Percentiles rank a stretch among this genome's conserved stretches.
These are phyloP conservation scores for Harringtonia aguacate DNA, from an alignment of 2,329 filamentous ascomycete species.

Conservation along the genomic window DNA sequence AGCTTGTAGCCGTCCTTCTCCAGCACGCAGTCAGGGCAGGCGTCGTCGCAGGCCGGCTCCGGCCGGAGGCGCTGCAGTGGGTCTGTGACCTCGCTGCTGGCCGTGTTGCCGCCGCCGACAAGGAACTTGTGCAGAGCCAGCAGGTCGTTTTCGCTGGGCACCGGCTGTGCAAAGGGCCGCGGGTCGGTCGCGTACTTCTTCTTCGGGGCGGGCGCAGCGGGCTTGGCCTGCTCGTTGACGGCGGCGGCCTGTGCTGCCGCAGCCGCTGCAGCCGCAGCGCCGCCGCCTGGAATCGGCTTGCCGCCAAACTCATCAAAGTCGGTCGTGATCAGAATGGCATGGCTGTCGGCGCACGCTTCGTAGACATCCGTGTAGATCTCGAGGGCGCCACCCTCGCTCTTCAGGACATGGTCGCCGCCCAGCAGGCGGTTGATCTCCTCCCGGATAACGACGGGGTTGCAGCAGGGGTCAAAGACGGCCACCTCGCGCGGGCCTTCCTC, in stretches of 20 bases:
- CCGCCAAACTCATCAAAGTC: conserved; percentile 45
- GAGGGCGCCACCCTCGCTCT: conserved; percentile 31
- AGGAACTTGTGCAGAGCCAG: conserved; percentile 36
- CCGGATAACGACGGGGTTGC: conserved; percentile 38
- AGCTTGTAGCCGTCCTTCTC: conserved; percentile 12
- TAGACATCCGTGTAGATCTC: conserved; percentile 37
- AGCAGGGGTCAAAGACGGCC: conserved; percentile 58
- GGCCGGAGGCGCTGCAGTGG: conserved; percentile 33
- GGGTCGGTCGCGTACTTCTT: conserved; percentile 31
- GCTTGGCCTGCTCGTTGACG: not conserved
- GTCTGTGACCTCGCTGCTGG: conserved; percentile 19
- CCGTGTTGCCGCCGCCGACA: conserved; percentile 17
- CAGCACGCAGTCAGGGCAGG: conserved; percentile 39
- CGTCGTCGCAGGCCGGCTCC: conserved; percentile 32
- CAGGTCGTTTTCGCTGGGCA: conserved; percentile 32
- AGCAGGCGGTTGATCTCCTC: conserved; percentile 38
- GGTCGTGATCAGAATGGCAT: conserved; percentile 43
- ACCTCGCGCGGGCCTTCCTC: conserved; percentile 54
- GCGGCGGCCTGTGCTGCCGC: no score
- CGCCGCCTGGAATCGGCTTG: conserved; percentile 10
- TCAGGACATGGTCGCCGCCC: conserved; percentile 17
- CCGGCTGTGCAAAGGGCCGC: conserved; percentile 28
- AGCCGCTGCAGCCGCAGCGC: conserved; percentile 20
- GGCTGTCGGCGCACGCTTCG: conserved; percentile 35
- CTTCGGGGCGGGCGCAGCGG: conserved; percentile 1